Base-by-base conservation (phyloP, 257 asterid species). In the Primulina huaijiensis region DNA sequence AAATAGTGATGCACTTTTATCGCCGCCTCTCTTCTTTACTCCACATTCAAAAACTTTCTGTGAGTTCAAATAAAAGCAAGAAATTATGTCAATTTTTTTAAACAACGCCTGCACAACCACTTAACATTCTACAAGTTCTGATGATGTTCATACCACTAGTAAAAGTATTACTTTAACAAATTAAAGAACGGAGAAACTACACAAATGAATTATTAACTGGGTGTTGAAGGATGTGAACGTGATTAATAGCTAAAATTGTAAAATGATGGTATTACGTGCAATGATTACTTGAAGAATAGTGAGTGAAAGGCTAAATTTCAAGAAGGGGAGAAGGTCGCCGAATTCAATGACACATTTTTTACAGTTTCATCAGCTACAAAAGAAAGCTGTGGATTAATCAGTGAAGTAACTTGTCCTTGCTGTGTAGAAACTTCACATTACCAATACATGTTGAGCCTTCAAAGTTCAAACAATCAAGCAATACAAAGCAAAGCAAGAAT, bases 1-100 rank as follows among this genome's bases (percentile, higher is more conserved):
- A 82, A 82, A 89, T 50, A 94, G 72, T 1, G 96, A 82, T 23
- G 99, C 97, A 55, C 84, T 89, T 82, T 84, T 94, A 71, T 46
- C 62, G 60, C 96, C 89, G 43, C 77, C 79, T 61, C 64, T 83
- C 78, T 75, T 94, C 78, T n/a, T n/a, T n/a, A 80, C 95, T 75
- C 99, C 99, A 73, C 88, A 84, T 67, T 94, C 99, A 67, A 94
- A 71, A 68, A 85, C 81, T 80, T 86, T 84, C 97, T 94, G n/a
- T n/a, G n/a, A n/a, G 64, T 23, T 75, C 68, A 77, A 75, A 58
- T 62, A 67, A 64, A 33, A 66, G 74, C 64, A 67, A 33, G 43
- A 65, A 53, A n/a, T 67, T 30, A 58, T 74, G 59, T 65, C 61
- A 65, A 65, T n/a, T 66, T 67, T 60, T 68, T 34, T 65, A 33